phyloP scores from a whole-genome alignment of 2,329 filamentous ascomycete species.

The Tolypocladium ophioglossoides region DNA sequence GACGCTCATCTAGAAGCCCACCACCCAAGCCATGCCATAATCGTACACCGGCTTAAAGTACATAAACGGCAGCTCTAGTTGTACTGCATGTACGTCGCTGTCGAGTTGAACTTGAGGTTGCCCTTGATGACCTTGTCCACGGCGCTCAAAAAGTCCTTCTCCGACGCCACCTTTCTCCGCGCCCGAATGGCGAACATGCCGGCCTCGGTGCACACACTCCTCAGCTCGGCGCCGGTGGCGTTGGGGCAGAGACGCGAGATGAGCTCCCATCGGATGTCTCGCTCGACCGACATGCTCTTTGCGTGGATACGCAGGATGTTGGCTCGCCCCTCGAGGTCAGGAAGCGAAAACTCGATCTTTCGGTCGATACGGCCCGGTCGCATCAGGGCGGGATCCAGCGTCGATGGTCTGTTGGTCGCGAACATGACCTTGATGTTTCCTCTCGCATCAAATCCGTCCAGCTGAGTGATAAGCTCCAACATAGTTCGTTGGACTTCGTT shows the following conservation, averaged over 20 bases:
- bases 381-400: conserved; percentile 93
- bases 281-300: conserved; percentile 99
- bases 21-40: conserved; percentile 13
- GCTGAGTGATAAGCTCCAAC: conserved; percentile 93
- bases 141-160: conserved; percentile 96
- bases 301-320: conserved; percentile 98
- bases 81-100: conserved; percentile 97
- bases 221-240: conserved; percentile 88
- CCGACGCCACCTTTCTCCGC: conserved; percentile 90
- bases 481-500: conserved; percentile 98
- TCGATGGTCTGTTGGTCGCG: conserved; percentile 91
- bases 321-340: conserved; percentile 91
- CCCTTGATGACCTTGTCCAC: conserved; percentile 99
- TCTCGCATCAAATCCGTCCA: conserved; percentile 91
- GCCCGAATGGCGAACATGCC: conserved; percentile 97
- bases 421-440: conserved; percentile 99
- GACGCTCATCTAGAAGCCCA: conserved; percentile 12
- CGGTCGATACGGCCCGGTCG: conserved; percentile 93
- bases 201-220: conserved; percentile 94
- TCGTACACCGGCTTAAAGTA: conserved; percentile 23
- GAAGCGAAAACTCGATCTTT: conserved; percentile 97
- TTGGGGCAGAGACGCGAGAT: conserved; percentile 97
- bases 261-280: conserved; percentile 97
- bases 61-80: conserved; percentile 51
- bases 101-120: conserved; percentile 98